Percentiles rank a stretch among this genome's conserved stretches.
phyloP scores from a whole-genome alignment of 129 eudicot genomes.

The Artemisia tridentata region DNA sequence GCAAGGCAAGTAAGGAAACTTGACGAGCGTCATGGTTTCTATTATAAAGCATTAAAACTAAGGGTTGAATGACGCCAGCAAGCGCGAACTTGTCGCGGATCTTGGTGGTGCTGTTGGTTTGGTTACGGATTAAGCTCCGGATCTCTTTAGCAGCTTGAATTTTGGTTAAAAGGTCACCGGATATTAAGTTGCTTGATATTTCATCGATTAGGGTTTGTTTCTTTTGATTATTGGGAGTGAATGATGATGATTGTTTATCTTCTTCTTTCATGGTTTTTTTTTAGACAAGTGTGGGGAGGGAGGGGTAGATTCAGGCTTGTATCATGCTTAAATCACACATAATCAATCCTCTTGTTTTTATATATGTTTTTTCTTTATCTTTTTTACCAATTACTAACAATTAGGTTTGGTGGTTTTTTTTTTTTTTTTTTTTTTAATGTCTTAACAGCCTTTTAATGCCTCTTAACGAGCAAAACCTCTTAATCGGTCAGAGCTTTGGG shows the following conservation, averaged over 20 bases:
- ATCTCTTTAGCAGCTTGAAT: slow-evolving; percentile 75
- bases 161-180: slow-evolving; percentile 57
- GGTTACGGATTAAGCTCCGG: slow-evolving; percentile 55
- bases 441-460: too few species aligned
- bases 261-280: slow-evolving; percentile 36
- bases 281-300: neutral
- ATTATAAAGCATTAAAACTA: slow-evolving; percentile 56
- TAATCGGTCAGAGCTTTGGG: too few species aligned
- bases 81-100: slow-evolving; percentile 62
- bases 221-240: slow-evolving; percentile 22
- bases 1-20: slow-evolving; percentile 71
- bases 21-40: slow-evolving; percentile 51
- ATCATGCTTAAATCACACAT: too few species aligned
- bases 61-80: slow-evolving; percentile 75
- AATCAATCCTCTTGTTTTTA: too few species aligned
- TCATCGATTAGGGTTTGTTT: slow-evolving; percentile 49
- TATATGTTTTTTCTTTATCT: too few species aligned
- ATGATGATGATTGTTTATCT: slow-evolving; percentile 17
- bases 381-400: too few species aligned
- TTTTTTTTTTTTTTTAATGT: too few species aligned
- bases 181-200: slow-evolving; percentile 42
- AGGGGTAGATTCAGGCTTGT: neutral
- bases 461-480: too few species aligned
- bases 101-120: slow-evolving; percentile 38
- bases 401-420: too few species aligned